A percentile compares a stretch with the other conserved stretches of the same genome.
Evolutionary conservation across 2,329 filamentous ascomycete genomes (phyloP).

Genomic region (Beauveria rudraprayagi): DNA sequence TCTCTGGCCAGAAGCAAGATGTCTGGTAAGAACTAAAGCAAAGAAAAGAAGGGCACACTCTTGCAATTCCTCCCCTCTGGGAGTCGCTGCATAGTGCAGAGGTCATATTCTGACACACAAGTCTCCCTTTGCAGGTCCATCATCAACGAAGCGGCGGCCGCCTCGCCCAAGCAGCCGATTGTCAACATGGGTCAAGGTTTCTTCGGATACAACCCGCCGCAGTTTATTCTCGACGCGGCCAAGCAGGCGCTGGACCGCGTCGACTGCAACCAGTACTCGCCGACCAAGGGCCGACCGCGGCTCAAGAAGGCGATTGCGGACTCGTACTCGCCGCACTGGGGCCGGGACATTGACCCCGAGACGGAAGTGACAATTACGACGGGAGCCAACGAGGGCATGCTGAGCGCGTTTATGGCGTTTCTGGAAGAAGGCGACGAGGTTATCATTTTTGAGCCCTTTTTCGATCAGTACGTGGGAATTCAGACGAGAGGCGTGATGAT

Average conservation of each 20-base stretch:
- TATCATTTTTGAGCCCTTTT: slow-evolving; percentile 97
- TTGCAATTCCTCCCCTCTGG: too few relatives aligned
- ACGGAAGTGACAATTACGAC: slow-evolving; percentile 94
- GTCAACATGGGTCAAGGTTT: slow-evolving; percentile 59
- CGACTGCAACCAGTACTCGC: slow-evolving; percentile 98
- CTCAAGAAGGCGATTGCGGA: slow-evolving; percentile 89
- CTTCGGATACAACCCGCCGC: slow-evolving; percentile 89
- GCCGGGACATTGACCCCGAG: slow-evolving; percentile 71
- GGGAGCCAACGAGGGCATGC: slow-evolving; percentile 83
- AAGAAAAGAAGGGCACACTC: too few relatives aligned
- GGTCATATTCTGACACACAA: too few relatives aligned
- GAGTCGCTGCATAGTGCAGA: too few relatives aligned
- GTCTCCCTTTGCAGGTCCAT: slow-evolving; percentile 41
- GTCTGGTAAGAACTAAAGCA: slow-evolving; percentile 35
- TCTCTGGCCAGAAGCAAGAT: slow-evolving; percentile 42
- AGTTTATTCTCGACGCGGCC: slow-evolving; percentile 84
- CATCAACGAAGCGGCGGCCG: slow-evolving; percentile 57
- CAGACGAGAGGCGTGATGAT: not conserved
- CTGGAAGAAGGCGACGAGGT: slow-evolving; percentile 92
- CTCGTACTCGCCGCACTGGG: slow-evolving; percentile 86
- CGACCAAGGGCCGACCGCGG: slow-evolving; percentile 84
- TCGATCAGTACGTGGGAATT: slow-evolving; percentile 66
- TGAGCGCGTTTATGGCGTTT: slow-evolving; percentile 97
- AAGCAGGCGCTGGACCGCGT: slow-evolving; percentile 83
- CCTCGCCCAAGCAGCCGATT: slow-evolving; percentile 55